A percentile compares a stretch with the other conserved stretches of the same genome.
phyloP scores from a whole-genome alignment of 768 basidiomycete genomes.

The Podaxis pistillaris region DNA sequence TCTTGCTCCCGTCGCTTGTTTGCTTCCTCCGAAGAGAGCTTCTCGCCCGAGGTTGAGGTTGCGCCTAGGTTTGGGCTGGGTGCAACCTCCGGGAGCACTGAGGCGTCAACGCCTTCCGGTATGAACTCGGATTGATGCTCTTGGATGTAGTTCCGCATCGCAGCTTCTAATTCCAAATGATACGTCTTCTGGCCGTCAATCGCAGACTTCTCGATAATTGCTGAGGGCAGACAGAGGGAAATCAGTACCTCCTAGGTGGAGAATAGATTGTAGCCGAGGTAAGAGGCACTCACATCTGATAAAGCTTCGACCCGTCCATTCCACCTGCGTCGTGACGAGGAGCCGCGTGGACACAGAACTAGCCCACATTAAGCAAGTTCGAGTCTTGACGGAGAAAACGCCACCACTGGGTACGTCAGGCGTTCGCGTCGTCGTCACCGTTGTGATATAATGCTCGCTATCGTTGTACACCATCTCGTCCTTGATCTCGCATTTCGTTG shows the following conservation, averaged over 20 bases:
- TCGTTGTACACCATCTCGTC: conserved; percentile 83
- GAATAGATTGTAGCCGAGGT: background rate
- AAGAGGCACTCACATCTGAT: conserved; percentile 68
- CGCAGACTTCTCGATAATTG: conserved; percentile 88
- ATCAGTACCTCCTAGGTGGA: background rate
- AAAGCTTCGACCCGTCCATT: conserved; percentile 96
- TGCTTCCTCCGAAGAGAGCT: conserved; percentile 34
- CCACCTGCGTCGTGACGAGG: conserved; percentile 86
- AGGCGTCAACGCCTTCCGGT: conserved; percentile 72
- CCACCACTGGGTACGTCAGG: conserved; percentile 95
- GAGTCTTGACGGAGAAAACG: conserved; percentile 91
- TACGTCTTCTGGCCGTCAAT: conserved; percentile 92
- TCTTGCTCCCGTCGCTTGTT: conserved; percentile 68
- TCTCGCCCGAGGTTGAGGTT: conserved; percentile 14
- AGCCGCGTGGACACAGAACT: conserved; percentile 73
- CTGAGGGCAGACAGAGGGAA: conserved; percentile 34
- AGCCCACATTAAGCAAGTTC: conserved; percentile 95
- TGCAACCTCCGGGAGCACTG: conserved; percentile 29
- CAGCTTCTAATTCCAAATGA: conserved; percentile 77
- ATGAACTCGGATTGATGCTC: conserved; percentile 89
- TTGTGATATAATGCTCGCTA: conserved; percentile 79
- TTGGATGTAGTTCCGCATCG: conserved; percentile 86
- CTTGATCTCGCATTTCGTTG: conserved; percentile 92
- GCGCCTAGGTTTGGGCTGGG: conserved; percentile 15
- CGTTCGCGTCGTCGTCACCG: conserved; percentile 86